Percentiles rank a stretch among this genome's conserved stretches.
phyloP scores from a whole-genome alignment of 768 basidiomycete genomes.

The Pleurotus salmoneostramineus region DNA sequence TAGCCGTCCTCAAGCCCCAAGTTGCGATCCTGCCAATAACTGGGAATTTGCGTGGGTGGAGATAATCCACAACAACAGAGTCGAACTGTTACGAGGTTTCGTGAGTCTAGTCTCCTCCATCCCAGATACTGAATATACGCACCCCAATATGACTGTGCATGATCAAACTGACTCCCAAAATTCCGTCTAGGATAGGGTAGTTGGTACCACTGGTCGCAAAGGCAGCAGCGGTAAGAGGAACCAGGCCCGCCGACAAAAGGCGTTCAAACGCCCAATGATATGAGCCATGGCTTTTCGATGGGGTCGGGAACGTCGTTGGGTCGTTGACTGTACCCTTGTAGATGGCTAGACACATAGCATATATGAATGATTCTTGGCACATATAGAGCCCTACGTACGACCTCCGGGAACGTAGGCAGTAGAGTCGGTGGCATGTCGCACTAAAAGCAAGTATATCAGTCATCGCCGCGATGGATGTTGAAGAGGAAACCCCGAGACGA shows the following conservation, averaged over 20 bases:
- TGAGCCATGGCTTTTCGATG: conserved; percentile 81
- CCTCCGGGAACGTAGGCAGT: conserved; percentile 62
- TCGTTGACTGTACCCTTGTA: conserved; percentile 94
- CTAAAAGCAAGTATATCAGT: conserved; percentile 26
- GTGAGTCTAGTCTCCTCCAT: background rate
- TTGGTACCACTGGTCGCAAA: conserved; percentile 72
- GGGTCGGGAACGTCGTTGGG: conserved; percentile 82
- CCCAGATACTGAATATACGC: conserved; percentile 21
- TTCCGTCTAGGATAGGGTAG: conserved; percentile 85
- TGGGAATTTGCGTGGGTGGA: conserved; percentile 95
- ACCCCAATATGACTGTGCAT: conserved; percentile 97
- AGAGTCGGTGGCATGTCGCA: conserved; percentile 33
- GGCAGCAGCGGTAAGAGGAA: conserved; percentile 86
- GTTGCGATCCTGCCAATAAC: conserved; percentile 57
- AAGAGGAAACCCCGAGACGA: conserved; percentile 10
- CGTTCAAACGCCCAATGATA: conserved; percentile 95
- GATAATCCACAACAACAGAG: conserved; percentile 76
- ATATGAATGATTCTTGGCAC: background rate
- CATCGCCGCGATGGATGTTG: conserved; percentile 6
- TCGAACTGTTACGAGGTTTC: conserved; percentile 58
- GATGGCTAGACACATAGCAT: conserved; percentile 50
- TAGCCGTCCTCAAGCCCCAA: conserved; percentile 79
- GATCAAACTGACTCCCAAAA: conserved; percentile 83
- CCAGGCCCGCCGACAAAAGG: conserved; percentile 78
- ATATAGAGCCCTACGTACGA: conserved; percentile 40